Evolutionary conservation across 164 flowering plant species (phyloP).

Genomic region (Saururus chinensis): DNA sequence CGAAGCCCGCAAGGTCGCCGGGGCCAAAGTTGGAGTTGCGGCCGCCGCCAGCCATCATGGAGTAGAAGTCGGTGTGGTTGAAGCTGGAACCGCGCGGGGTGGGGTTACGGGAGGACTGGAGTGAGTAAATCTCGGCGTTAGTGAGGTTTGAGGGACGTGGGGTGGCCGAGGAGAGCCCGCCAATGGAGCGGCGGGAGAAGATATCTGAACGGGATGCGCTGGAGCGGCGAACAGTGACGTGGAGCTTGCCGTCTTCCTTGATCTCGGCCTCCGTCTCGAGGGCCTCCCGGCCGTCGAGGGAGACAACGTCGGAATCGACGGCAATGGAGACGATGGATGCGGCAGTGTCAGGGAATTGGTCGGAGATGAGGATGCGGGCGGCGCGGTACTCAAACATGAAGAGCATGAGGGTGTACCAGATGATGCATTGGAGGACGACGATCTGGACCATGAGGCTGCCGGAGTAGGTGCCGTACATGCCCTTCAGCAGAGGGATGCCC

Average conservation of each 20-base stretch:
- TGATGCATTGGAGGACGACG: constrained; percentile 83
- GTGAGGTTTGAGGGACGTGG: constrained; percentile 41
- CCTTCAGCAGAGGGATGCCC: constrained; percentile 86
- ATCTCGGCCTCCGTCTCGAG: constrained; percentile 72
- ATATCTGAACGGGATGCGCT: constrained; percentile 80
- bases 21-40: constrained; percentile 40
- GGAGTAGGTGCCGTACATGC: constrained; percentile 73
- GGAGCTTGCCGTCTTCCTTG: constrained; percentile 73
- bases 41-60: constrained; percentile 52
- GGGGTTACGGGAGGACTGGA: constrained; percentile 13
- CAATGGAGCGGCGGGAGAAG: constrained; percentile 58
- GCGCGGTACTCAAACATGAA: constrained; percentile 82
- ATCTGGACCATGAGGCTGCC: constrained; percentile 85
- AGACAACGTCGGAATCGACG: constrained; percentile 79
- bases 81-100: constrained; percentile 15
- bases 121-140: constrained; percentile 13
- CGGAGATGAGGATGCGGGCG: constrained; percentile 62
- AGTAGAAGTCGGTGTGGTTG: constrained; percentile 28
- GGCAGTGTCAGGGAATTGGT: constrained; percentile 82
- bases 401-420: constrained; percentile 90
- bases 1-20: constrained; percentile 17
- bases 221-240: constrained; percentile 68
- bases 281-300: constrained; percentile 61
- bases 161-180: constrained; percentile 38
- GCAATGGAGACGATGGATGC: constrained; percentile 74